Conservation (phyloP, 2,329 filamentous ascomycete species). For the Aspergillus fischeri region DNA sequence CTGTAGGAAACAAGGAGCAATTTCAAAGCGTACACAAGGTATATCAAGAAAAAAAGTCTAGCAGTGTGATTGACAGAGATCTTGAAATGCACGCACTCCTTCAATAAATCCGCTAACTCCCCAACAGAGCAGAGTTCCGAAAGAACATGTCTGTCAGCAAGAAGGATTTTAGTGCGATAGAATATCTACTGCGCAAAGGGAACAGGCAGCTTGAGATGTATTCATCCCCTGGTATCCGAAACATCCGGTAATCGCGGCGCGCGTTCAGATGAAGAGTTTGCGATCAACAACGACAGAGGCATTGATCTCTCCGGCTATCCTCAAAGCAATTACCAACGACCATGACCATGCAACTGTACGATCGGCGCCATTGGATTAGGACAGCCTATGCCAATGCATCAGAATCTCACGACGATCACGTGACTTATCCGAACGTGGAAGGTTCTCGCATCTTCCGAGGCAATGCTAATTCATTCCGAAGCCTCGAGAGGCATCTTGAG, state of each 20-base stretch:
- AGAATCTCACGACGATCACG: slow-evolving; percentile 7
- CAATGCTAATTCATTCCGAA: slow-evolving; percentile 19
- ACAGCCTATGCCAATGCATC: neutral
- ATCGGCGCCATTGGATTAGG: neutral
- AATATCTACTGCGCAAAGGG: slow-evolving; percentile 79
- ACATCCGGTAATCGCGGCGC: slow-evolving; percentile 49
- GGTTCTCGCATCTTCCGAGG: slow-evolving; percentile 11
- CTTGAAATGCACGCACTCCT: slow-evolving; percentile 1
- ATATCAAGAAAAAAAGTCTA: slow-evolving; percentile 8
- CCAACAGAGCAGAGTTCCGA: slow-evolving; percentile 67
- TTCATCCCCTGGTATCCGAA: slow-evolving; percentile 73
- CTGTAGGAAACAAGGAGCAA: slow-evolving; percentile 38
- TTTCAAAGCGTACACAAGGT: slow-evolving; percentile 43
- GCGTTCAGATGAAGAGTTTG: neutral
- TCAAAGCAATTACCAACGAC: neutral
- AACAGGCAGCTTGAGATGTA: slow-evolving; percentile 77
- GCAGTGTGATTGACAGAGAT: neutral
- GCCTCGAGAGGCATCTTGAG: slow-evolving; percentile 6
- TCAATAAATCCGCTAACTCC: slow-evolving; percentile 11
- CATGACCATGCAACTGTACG: neutral
- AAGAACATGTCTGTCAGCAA: slow-evolving; percentile 67
- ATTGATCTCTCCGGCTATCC: neutral
- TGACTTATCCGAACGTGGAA: slow-evolving; percentile 4
- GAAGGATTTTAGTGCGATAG: slow-evolving; percentile 80
- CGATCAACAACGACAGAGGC: neutral